A percentile compares a stretch with the other conserved stretches of the same genome.
Evolutionary conservation across 495 filamentous ascomycete species (phyloP).

Genomic region (Neurospora hispaniola): DNA sequence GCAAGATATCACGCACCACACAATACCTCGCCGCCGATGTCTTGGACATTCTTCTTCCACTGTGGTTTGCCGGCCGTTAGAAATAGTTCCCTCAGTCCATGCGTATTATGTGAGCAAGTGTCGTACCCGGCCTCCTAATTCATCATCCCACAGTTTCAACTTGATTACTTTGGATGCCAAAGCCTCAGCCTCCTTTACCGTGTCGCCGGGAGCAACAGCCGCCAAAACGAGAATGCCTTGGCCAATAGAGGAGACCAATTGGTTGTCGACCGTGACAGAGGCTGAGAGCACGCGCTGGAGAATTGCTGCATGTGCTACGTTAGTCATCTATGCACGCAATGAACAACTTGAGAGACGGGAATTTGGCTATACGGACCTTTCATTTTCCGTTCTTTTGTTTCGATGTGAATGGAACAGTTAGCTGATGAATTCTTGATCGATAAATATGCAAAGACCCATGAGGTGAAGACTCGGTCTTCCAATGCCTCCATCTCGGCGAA

Average conservation of each 20-base stretch:
- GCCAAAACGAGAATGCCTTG: conserved; percentile 86
- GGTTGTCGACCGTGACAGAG: conserved; percentile 92
- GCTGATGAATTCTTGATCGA: too few species aligned
- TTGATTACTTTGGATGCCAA: conserved; percentile 82
- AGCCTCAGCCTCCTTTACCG: conserved; percentile 72
- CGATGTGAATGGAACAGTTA: too few species aligned
- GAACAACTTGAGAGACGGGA: conserved; percentile 2
- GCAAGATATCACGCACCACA: conserved; percentile 51
- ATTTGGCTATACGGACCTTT: conserved; percentile 14
- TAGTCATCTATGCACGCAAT: not conserved
- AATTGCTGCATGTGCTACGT: conserved; percentile 50
- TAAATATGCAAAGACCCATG: not conserved
- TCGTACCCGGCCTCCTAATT: conserved; percentile 50
- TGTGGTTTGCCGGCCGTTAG: conserved; percentile 21
- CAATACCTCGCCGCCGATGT: conserved; percentile 80
- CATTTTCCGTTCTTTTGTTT: conserved; percentile 8
- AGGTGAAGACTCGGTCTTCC: not conserved
- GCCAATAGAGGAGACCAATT: conserved; percentile 81
- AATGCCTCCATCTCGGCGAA: not conserved
- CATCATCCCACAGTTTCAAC: conserved; percentile 80
- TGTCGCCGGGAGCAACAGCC: conserved; percentile 83
- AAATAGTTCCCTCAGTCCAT: not conserved
- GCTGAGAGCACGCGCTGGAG: conserved; percentile 92
- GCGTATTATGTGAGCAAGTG: not conserved
- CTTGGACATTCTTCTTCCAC: conserved; percentile 84